Base-by-base conservation (phyloP, 2,329 filamentous ascomycete genomes). In the Venturia pyrina region DNA sequence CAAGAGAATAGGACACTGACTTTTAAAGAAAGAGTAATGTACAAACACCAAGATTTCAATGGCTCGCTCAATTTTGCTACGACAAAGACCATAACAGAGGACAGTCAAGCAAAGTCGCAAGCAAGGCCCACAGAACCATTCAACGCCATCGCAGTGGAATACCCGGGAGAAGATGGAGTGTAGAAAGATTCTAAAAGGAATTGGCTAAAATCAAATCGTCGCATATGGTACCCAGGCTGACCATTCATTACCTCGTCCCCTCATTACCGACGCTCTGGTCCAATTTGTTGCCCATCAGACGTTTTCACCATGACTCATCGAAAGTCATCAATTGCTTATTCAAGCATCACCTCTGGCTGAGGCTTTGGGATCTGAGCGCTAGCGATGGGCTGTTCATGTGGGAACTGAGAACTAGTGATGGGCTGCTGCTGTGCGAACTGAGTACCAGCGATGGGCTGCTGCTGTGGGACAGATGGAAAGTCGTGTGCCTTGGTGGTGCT, bases 201-300 rank as follows among this genome's bases (percentile, higher is more conserved):
- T 10, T 37, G 53, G 53, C 32, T 59, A 37, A 59, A 59, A 59
- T 59, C 53, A 59, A 59, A 59, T 59, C 53, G 53, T 59, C 53
- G 32, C 6, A 37, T 59, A 37, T 59, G 53, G 53, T 59, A 37
- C 53, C 53, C 53, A 59, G 53, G n/a, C 53, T 59, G 53, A 59
- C 53, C 32, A 32, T 62, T 46, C 60, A 62, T 62, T 46, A 62
- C 60, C 60, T 46, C 60, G 60, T 43, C 60, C 60, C 60, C 43
- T 62, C 60, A 62, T 62, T 46, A 62, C 43, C 24, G 21, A 62
- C 37, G 41, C 21, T 61, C 24, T 62, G 60, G 60, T 28, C 40
- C 53, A 59, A 59, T n/a, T 37, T 59, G 17, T 10, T 59, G n/a
- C 32, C 53, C 53, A 37, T 59, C 17, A 37, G 28, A 59, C 53